phyloP scores from a whole-genome alignment of 164 flowering plant species.

The Berberis vulgaris region DNA sequence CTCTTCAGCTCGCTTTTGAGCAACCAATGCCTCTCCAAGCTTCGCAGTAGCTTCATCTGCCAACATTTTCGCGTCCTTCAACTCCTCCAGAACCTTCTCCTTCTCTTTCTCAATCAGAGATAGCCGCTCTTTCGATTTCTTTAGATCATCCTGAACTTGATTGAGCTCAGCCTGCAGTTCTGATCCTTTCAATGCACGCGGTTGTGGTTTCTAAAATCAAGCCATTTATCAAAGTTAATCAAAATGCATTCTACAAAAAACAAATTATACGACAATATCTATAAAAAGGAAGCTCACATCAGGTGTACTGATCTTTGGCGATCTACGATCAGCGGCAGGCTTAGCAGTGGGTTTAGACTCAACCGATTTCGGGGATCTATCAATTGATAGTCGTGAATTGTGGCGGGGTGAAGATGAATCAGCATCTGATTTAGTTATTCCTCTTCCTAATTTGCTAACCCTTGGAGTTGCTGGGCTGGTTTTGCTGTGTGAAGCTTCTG shows the following conservation, averaged over 20 bases:
- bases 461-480: conserved; percentile 63
- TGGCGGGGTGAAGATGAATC: conserved; percentile 54
- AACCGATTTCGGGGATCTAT: conserved; percentile 56
- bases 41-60: conserved; percentile 78
- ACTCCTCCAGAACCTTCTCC: conserved; percentile 46
- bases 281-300: background rate
- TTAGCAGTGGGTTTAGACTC: conserved; percentile 41
- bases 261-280: background rate
- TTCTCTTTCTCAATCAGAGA: conserved; percentile 58
- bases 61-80: conserved; percentile 60
- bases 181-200: conserved; percentile 46
- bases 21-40: conserved; percentile 64
- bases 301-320: background rate
- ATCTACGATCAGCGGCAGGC: conserved; percentile 47
- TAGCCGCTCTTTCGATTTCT: conserved; percentile 67
- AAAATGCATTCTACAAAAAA: background rate
- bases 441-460: conserved; percentile 38
- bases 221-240: background rate
- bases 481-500: conserved; percentile 53
- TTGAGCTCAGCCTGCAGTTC: conserved; percentile 60
- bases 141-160: conserved; percentile 64
- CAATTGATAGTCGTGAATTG: conserved; percentile 47
- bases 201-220: conserved; percentile 40
- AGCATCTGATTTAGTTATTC: conserved; percentile 49
- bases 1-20: conserved; percentile 87